Evolutionary conservation across 129 eudicot species (phyloP).

Genomic region (Flaveria robusta): DNA sequence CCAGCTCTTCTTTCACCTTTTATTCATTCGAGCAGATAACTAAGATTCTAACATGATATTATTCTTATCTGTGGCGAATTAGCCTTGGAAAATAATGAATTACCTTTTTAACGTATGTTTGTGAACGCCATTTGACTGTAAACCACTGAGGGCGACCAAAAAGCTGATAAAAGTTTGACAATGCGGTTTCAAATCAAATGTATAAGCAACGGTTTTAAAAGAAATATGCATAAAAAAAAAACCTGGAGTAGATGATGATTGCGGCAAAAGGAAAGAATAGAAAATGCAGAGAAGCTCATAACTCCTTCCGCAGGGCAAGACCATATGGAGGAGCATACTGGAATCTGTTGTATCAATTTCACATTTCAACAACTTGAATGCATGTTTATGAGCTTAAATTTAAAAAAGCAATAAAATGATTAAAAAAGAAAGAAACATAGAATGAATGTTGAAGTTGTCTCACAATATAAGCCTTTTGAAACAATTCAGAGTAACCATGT

Average conservation of each 20-base stretch:
- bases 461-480: conserved; percentile 88
- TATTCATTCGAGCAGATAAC: conserved; percentile 9
- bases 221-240: not conserved
- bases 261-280: conserved; percentile 81
- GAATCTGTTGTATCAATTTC: conserved; percentile 43
- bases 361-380: not conserved
- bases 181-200: not conserved
- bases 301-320: conserved; percentile 90
- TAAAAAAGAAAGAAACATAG: not conserved
- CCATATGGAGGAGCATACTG: conserved; percentile 92
- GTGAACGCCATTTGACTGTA: conserved; percentile 89
- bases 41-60: conserved; percentile 1
- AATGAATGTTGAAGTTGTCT: conserved; percentile 21
- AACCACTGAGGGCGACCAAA: conserved; percentile 98
- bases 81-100: not conserved
- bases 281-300: conserved; percentile 84
- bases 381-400: too few species aligned
- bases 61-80: not conserved
- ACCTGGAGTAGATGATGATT: conserved; percentile 95
- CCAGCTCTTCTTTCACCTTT: conserved; percentile 65
- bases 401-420: too few species aligned
- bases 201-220: not conserved
- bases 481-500: conserved; percentile 79
- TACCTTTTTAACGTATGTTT: conserved; percentile 70
- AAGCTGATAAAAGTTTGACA: conserved; percentile 41